A percentile compares a stretch with the other conserved stretches of the same genome.
Conservation (phyloP, 202 grass and related monocot species). For the Eragrostis tef region DNA sequence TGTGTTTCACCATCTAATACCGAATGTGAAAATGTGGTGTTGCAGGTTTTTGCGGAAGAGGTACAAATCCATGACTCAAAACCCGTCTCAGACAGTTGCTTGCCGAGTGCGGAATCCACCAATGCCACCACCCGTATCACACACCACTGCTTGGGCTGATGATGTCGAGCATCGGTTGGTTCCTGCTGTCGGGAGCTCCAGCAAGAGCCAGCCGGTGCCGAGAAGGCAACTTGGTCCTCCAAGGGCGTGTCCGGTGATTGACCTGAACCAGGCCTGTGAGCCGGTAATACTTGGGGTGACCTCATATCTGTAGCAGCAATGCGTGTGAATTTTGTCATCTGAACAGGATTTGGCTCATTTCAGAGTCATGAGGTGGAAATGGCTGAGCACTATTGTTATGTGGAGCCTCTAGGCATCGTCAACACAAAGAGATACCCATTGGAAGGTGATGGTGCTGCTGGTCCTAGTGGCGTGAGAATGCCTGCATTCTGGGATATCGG, state of each 20-base stretch:
- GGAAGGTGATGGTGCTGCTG: conserved; percentile 40
- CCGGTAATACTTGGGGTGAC: conserved; percentile 55
- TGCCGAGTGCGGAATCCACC: conserved; percentile 59
- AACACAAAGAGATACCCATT: conserved; percentile 45
- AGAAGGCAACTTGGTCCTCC: conserved; percentile 25
- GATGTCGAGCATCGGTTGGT: neutral
- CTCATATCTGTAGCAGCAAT: neutral
- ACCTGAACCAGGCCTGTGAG: conserved; percentile 75
- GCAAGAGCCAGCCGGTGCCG: conserved; percentile 26
- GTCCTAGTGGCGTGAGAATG: conserved; percentile 50
- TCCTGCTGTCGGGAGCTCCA: conserved; percentile 26
- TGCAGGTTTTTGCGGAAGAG: conserved; percentile 70
- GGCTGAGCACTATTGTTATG: conserved; percentile 47
- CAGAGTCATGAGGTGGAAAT: conserved; percentile 63
- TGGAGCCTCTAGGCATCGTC: conserved; percentile 25
- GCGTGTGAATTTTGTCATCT: conserved; percentile 20
- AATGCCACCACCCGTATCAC: neutral
- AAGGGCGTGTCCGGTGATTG: conserved; percentile 55
- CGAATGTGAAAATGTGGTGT: neutral
- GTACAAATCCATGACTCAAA: conserved; percentile 63
- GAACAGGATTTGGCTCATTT: conserved; percentile 10
- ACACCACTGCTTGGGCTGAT: neutral
- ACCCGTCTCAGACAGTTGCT: conserved; percentile 57
- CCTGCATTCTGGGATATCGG: conserved; percentile 53
- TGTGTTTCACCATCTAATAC: neutral